Evolutionary conservation across 768 basidiomycete species (phyloP), one percentile per base, ranked within the genome.

Genomic region (Boletellus ananas): DNA sequence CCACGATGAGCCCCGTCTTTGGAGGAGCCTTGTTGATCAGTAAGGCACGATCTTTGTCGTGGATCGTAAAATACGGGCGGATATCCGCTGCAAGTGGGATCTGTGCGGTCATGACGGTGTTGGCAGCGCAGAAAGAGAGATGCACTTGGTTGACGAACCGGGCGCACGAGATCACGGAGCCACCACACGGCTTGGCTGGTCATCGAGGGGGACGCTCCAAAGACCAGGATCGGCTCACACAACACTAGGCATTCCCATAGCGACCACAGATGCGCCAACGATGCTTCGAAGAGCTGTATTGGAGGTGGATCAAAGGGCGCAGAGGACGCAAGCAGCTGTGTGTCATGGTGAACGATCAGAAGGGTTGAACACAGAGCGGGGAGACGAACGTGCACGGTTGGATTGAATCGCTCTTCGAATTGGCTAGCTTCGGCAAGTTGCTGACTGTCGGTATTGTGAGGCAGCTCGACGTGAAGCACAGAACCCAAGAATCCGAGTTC

Each of bases 61-160:
- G 95, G 59, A 99, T 93, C 14, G 95, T 96, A 57, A 97, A 89
- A 67, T 95, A 99, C 0, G 95, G 95, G 9, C 95, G 79, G 59
- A 91, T 81, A 61, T 99, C 94, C 1, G 81, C 82, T 0, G 85
- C 80, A 8, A 90, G 74, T 4, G 93, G 91, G 27, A 95, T 84
- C 91, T 93, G 51, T 37, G 34, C 9, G 34, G 45, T 34, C 51
- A 25, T 18, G 33, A 33, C n/a, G 12, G 40, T 25, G 37, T 45
- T 33, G n/a, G 47, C 21, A 23, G 13, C 27, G 6, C 21, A 45
- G 6, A 20, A 40, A 18, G 12, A 31, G 12, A 31, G 7, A 25
- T 2, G 20, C 3, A 16, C 14, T n/a, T 8, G 25, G 42, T 18
- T 14, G 27, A 68, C 77, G 45, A 61, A 93, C 87, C 5, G 95